Evolutionary conservation across 495 filamentous ascomycete species (phyloP).

Genomic region (Copromyces sp.): DNA sequence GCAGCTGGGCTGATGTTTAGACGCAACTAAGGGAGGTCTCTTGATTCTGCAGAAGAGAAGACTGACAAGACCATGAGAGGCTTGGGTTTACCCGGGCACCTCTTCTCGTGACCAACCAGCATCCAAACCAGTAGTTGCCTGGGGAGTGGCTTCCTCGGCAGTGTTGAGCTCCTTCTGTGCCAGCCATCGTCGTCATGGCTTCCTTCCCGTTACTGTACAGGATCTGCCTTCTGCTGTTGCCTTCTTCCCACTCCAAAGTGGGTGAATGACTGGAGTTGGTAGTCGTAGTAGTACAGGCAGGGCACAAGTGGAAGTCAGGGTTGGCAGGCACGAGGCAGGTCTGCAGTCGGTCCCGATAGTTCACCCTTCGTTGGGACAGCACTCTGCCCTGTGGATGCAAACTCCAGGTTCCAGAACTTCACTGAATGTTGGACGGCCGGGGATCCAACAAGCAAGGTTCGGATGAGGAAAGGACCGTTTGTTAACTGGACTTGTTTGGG

Average conservation of each 20-base stretch:
- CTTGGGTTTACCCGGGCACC: too few relatives aligned
- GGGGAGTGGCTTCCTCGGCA: neutral
- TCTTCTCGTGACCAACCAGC: neutral
- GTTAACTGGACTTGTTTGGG: neutral
- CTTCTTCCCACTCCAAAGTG: neutral
- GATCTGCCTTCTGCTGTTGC: neutral
- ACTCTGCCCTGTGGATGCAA: neutral
- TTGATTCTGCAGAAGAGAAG: too few relatives aligned
- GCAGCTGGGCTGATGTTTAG: too few relatives aligned
- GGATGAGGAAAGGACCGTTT: neutral
- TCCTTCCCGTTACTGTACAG: neutral
- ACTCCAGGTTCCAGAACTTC: neutral
- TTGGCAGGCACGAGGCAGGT: neutral
- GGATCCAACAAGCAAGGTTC: neutral
- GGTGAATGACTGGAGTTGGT: neutral
- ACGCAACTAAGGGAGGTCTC: too few relatives aligned
- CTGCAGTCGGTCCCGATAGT: neutral
- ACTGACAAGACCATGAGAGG: too few relatives aligned
- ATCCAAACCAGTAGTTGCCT: neutral
- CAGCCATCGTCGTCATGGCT: neutral
- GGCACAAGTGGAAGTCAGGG: neutral
- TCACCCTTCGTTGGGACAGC: neutral
- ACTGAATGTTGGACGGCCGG: neutral
- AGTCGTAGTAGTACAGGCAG: neutral
- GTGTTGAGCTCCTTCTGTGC: neutral